Evolutionary conservation across 169 alveolate genomes (phyloP), one percentile per base, ranked within the genome.

Genomic region (Sarcocystis neurona): DNA sequence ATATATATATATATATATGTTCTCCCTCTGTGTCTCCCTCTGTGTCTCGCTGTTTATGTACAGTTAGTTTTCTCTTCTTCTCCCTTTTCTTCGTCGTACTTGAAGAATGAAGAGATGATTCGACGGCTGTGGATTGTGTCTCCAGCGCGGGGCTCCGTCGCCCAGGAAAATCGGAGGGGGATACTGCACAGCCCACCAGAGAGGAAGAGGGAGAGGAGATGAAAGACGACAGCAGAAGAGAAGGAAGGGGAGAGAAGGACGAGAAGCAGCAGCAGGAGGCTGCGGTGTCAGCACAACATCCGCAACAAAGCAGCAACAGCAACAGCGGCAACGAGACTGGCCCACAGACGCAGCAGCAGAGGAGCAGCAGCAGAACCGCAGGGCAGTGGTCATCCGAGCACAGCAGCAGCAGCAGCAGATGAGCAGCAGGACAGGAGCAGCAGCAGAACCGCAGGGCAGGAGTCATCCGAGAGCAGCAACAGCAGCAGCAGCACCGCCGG

Each of bases 81-180:
- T 23, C 30, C 39, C 3, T 2, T 30, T 18, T 37, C 48, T 15
- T 39, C 6, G n/a, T 1, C 53, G 47, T 34, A 72, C 80, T 39
- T 72, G 80, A 37, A 72, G 80, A 32, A 43, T 1, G 27, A 72
- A 72, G 10, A 72, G 80, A 37, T 39, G 20, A 30, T 34, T 43
- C 37, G 44, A 39, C 80, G 80, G 80, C 80, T 72, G 80, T 2
- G 80, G 56, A 12, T 72, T 34, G 53, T 72, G 80, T 30, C 15
- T 30, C 80, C 80, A 72, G 32, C 32, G 32, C 32, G 75, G 4
- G 80, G 44, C 32, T 15, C 32, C 56, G 53, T 30, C 44, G 8
- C 56, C 53, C 53, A 72, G 18, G 53, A 72, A 72, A 4, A 53
- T 8, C 27, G 80, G 80, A 10, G 80, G 53, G 18, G 80, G 47